Evolutionary conservation across 2,329 filamentous ascomycete species (phyloP).

Genomic region (Penicillium sp.): DNA sequence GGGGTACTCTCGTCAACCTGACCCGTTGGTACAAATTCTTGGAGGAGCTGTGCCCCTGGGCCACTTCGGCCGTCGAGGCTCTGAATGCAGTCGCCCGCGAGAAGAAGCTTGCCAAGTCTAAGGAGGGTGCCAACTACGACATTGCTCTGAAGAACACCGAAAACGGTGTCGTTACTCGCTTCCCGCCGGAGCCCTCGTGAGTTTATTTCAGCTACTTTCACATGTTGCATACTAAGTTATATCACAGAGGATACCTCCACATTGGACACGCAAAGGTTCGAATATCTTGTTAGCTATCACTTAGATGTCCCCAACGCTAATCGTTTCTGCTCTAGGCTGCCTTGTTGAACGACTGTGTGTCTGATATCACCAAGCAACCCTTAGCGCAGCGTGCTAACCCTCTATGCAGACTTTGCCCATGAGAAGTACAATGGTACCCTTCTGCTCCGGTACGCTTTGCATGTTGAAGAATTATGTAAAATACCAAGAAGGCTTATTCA

Average conservation of each 20-base stretch:
- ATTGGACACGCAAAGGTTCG: constrained; percentile 82
- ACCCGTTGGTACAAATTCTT: constrained; percentile 85
- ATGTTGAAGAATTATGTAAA: background rate
- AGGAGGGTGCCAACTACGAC: constrained; percentile 83
- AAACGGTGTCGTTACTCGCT: constrained; percentile 86
- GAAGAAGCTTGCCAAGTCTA: constrained; percentile 67
- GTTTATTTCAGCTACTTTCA: constrained; percentile 44
- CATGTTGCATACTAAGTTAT: background rate
- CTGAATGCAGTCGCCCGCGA: constrained; percentile 67
- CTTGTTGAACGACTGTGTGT: constrained; percentile 74
- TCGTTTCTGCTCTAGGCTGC: constrained; percentile 54
- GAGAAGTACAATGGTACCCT: constrained; percentile 89
- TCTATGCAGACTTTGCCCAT: constrained; percentile 70
- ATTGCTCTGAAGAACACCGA: constrained; percentile 81
- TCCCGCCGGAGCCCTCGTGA: constrained; percentile 84
- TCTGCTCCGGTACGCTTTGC: constrained; percentile 60
- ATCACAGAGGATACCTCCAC: constrained; percentile 57
- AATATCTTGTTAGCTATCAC: background rate
- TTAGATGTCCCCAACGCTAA: background rate
- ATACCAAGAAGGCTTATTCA: background rate
- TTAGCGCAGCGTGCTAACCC: background rate
- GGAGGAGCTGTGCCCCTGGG: constrained; percentile 76
- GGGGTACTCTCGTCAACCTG: constrained; percentile 72
- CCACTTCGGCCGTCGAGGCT: constrained; percentile 67
- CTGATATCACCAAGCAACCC: background rate